Base-by-base conservation (phyloP, 2,329 filamentous ascomycete genomes). In the Colletotrichum scovillei region DNA sequence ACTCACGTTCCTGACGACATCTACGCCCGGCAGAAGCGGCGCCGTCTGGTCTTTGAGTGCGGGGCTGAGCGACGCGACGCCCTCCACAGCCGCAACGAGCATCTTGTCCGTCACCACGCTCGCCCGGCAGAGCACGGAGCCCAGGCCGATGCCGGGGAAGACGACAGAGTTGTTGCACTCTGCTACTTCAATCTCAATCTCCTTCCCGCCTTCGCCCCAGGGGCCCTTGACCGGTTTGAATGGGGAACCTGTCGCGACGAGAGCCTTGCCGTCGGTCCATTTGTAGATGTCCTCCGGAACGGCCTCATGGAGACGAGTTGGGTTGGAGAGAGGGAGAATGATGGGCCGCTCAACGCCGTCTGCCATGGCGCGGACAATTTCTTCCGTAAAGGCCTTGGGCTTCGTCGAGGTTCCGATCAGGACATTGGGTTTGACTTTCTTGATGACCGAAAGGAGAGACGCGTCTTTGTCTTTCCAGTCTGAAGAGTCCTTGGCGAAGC, bases 91-190 rank as follows among this genome's bases (percentile, higher is more conserved):
- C 0, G 93, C 93, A 0, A 97, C 93, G 14, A 97, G 90, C 91
- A 97, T 95, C 75, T 90, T 89, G 74, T 95, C 92, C 0, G 92
- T 93, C 32, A 97, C 83, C 0, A 91, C 86, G 14, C 85, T 87
- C 3, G 92, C 87, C 16, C 94, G 91, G 30, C 88, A 92, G 1
- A 97, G 88, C 0, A 98, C 89, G 8, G 90, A 90, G 12, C 94
- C 95, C 1, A 97, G 91, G 0, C 94, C 95, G 72, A 97, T 96
- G 0, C 94, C 94, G 0, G 95, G 95, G 81, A 97, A 97, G 19
- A 93, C 93, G 42, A 94, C 93, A 0, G 91, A 93, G 83, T 97
- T 97, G 84, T 97, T 97, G 84, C 95, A 97, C 82, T 97, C 95
- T 28, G 94, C 94, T 78, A 88, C 79, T 32, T 87, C 82, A 71